phyloP scores from a whole-genome alignment of 805 yeast species.

The Lachancea kluyveri region DNA sequence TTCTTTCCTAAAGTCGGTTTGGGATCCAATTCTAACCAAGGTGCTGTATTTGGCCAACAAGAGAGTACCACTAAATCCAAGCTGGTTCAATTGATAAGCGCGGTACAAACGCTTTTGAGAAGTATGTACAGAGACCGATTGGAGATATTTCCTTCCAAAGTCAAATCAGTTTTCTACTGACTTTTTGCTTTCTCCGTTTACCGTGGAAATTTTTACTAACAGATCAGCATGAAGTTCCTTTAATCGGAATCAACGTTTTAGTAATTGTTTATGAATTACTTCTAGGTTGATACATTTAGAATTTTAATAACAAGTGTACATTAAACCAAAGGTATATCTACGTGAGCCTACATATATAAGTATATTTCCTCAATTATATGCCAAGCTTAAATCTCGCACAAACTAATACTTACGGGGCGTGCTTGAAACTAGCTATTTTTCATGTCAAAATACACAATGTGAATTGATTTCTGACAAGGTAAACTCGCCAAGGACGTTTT shows the following conservation, averaged over 20 bases:
- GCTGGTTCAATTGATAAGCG: conserved; percentile 59
- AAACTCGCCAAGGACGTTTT: too few relatives aligned
- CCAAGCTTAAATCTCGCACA: too few relatives aligned
- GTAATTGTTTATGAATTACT: conserved; percentile 67
- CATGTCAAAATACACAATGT: too few relatives aligned
- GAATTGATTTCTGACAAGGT: too few relatives aligned
- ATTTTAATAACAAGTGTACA: too few relatives aligned
- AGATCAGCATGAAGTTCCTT: conserved; percentile 40
- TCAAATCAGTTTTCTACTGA: background rate
- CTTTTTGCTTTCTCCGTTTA: conserved; percentile 1
- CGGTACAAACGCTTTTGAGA: conserved; percentile 69
- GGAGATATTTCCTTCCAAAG: too few relatives aligned
- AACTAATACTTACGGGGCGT: too few relatives aligned
- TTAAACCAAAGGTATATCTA: too few relatives aligned
- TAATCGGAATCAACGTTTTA: conserved; percentile 58
- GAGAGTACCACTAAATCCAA: conserved; percentile 50
- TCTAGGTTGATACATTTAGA: conserved; percentile 57
- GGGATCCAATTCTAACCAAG: conserved; percentile 33
- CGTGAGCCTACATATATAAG: too few relatives aligned
- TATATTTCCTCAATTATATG: too few relatives aligned
- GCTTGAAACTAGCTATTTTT: too few relatives aligned
- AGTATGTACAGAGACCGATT: conserved; percentile 32
- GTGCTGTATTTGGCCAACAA: conserved; percentile 39
- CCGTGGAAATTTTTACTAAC: conserved; percentile 3
- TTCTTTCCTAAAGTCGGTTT: conserved; percentile 37